phyloP scores from a whole-genome alignment of 257 asterid genomes.

The Craterostigma plantagineum region DNA sequence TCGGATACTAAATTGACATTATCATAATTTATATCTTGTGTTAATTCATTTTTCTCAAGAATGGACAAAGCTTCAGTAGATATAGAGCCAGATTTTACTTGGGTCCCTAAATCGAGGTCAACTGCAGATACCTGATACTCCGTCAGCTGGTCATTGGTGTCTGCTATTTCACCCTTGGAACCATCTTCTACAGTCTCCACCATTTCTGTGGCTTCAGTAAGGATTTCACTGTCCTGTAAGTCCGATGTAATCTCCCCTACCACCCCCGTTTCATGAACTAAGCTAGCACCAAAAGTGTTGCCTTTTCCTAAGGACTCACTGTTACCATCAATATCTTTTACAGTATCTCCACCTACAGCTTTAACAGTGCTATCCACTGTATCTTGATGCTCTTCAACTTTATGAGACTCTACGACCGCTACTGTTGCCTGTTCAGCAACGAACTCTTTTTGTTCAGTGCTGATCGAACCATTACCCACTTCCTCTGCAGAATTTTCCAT shows the following conservation, averaged over 20 bases:
- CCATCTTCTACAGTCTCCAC: constrained; percentile 12
- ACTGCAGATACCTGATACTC: constrained; percentile 69
- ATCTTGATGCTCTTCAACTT: constrained; percentile 6
- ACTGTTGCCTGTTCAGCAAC: constrained; percentile 14
- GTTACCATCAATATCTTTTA: constrained; percentile 14
- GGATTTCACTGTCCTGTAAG: constrained; percentile 15
- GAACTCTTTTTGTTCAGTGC: constrained; percentile 12
- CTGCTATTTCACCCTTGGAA: constrained; percentile 13
- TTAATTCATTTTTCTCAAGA: constrained; percentile 57
- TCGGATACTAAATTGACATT: constrained; percentile 56
- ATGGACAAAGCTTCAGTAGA: constrained; percentile 50
- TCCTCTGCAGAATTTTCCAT: constrained; percentile 13
- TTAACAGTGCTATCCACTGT: constrained; percentile 11
- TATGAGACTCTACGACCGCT: constrained; percentile 13
- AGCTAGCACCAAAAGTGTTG: constrained; percentile 16
- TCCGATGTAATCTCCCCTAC: no score
- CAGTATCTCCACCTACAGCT: constrained; percentile 11
- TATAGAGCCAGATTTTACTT: constrained; percentile 62
- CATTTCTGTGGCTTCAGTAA: background rate
- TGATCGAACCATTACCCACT: constrained; percentile 10
- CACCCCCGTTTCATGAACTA: constrained; percentile 14
- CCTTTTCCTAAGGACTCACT: constrained; percentile 10
- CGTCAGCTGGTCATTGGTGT: constrained; percentile 22
- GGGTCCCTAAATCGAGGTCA: constrained; percentile 39
- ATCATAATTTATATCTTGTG: constrained; percentile 53